These are phyloP conservation scores for Hanseniaspora occidentalis DNA, from an alignment of 805 yeast species.

Conservation along the genomic window DNA sequence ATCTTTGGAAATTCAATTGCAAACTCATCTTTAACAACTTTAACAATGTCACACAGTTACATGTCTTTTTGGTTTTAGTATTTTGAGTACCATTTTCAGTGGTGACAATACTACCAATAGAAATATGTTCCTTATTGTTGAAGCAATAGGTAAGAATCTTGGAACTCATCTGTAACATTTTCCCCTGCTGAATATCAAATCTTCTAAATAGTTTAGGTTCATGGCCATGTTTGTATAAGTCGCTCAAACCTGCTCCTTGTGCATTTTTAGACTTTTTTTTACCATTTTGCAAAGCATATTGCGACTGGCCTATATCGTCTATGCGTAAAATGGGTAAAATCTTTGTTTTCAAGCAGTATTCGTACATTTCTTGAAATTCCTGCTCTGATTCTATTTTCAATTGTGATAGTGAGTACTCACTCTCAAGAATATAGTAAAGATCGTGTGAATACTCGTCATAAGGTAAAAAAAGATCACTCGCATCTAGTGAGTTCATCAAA, in stretches of 20 bases:
- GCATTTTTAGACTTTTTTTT: conserved; percentile 6
- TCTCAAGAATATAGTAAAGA: conserved; percentile 13
- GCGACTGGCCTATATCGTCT: conserved; percentile 20
- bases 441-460: conserved; percentile 32
- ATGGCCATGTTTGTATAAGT: too few relatives aligned
- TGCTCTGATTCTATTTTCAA: conserved; percentile 12
- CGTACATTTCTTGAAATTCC: conserved; percentile 2
- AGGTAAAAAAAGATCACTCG: conserved; percentile 40
- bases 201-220: conserved; percentile 69
- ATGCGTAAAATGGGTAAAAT: conserved; percentile 31
- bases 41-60: conserved; percentile 4
- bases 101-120: too few relatives aligned
- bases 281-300: conserved; percentile 12
- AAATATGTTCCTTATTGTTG: conserved; percentile 28
- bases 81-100: too few relatives aligned
- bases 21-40: neutral
- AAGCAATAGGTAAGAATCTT: conserved; percentile 71
- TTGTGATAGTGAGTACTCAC: conserved; percentile 13
- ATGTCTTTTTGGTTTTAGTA: conserved; percentile 6
- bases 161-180: conserved; percentile 50
- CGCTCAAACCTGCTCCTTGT: too few relatives aligned
- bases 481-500: conserved; percentile 41
- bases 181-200: conserved; percentile 78
- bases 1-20: conserved; percentile 2
- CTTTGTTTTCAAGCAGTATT: conserved; percentile 9